Evolutionary conservation across 2,329 filamentous ascomycete species (phyloP).

Genomic region (Neocatenulostroma microsporum): DNA sequence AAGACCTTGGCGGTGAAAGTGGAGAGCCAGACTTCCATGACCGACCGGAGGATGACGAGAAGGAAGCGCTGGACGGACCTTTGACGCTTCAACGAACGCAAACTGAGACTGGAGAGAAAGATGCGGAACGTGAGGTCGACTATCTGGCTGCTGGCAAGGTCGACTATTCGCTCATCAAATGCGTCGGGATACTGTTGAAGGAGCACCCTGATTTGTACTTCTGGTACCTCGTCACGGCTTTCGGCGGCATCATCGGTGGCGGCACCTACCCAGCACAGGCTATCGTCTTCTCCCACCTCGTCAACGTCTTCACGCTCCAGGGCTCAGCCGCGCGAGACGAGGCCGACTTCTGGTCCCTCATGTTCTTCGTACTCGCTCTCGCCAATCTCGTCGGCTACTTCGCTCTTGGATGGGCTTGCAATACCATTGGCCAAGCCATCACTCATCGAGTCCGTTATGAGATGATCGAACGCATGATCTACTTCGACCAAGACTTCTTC

Average conservation of each 20-base stretch:
- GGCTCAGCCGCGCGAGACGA: slow-evolving; percentile 32
- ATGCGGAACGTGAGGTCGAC: slow-evolving; percentile 27
- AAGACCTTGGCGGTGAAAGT: slow-evolving; percentile 35
- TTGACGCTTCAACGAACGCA: slow-evolving; percentile 19
- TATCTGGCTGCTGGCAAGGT: slow-evolving; percentile 21
- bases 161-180: slow-evolving; percentile 28
- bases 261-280: slow-evolving; percentile 43
- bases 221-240: slow-evolving; percentile 31
- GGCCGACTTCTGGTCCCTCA: slow-evolving; percentile 47
- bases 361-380: slow-evolving; percentile 50
- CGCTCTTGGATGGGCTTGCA: slow-evolving; percentile 39
- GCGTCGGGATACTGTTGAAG: slow-evolving; percentile 30
- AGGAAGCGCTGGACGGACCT: slow-evolving; percentile 21
- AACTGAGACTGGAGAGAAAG: slow-evolving; percentile 22
- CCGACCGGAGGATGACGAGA: slow-evolving; percentile 20
- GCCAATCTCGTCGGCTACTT: slow-evolving; percentile 40
- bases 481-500: slow-evolving; percentile 28
- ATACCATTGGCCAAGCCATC: slow-evolving; percentile 39
- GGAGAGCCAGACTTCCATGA: slow-evolving; percentile 15
- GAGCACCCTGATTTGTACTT: slow-evolving; percentile 31
- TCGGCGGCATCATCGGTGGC: slow-evolving; percentile 31
- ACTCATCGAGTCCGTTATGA: slow-evolving; percentile 22
- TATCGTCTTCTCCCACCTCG: slow-evolving; percentile 43
- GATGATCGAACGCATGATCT: slow-evolving; percentile 23
- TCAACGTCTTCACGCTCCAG: slow-evolving; percentile 41